Percentiles rank a stretch among this genome's conserved stretches.
Conservation (phyloP, 768 basidiomycete species). For the Rhodotorula taiwanensis region DNA sequence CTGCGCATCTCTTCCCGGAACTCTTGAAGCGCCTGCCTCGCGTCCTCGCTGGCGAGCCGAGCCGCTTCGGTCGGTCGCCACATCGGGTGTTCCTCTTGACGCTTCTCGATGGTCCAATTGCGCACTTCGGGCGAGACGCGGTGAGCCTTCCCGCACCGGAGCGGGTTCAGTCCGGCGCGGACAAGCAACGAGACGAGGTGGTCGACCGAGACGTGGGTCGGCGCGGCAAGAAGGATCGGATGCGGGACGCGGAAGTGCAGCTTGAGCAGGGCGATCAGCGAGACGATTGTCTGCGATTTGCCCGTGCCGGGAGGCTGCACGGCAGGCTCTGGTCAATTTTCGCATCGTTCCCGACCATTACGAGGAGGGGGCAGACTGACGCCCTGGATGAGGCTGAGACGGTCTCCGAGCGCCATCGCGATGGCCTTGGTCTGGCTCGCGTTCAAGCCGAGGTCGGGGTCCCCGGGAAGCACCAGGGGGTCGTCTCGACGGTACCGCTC, state of each 20-base stretch:
- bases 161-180: conserved; percentile 57
- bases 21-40: conserved; percentile 39
- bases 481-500: conserved; percentile 56
- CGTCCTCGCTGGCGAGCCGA: conserved; percentile 16
- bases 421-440: conserved; percentile 70
- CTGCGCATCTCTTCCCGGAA: conserved; percentile 43
- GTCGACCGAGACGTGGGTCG: conserved; percentile 88
- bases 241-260: conserved; percentile 71
- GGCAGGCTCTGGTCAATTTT: conserved; percentile 7
- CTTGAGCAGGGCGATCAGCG: conserved; percentile 46
- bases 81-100: conserved; percentile 58
- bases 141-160: conserved; percentile 65
- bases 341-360: neutral
- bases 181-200: conserved; percentile 72
- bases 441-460: conserved; percentile 69
- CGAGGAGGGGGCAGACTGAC: conserved; percentile 49
- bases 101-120: conserved; percentile 58
- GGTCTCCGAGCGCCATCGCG: conserved; percentile 75
- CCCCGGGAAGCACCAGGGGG: conserved; percentile 66
- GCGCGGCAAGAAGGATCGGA: conserved; percentile 84
- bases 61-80: conserved; percentile 50
- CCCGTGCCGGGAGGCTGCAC: conserved; percentile 80
- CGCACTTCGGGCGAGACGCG: conserved; percentile 56
- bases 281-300: conserved; percentile 62
- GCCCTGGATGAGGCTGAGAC: conserved; percentile 76